A percentile compares a stretch with the other conserved stretches of the same genome.
Evolutionary conservation across 345 rosid species (phyloP).

Genomic region (Pistacia vera): DNA sequence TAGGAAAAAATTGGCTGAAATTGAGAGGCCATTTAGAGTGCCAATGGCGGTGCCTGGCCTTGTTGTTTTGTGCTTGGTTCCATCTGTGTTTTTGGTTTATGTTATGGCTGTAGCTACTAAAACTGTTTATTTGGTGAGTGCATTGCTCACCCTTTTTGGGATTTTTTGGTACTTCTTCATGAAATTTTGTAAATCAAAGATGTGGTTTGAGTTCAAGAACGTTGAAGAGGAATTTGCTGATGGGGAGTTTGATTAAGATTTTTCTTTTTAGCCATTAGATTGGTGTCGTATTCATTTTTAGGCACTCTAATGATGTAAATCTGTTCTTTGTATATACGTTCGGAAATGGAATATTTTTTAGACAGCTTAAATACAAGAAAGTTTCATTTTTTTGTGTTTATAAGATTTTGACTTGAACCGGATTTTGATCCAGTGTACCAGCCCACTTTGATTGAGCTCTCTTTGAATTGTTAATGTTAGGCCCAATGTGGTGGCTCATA

Average conservation of each 20-base stretch:
- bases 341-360: no score
- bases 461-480: no score
- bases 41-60: constrained; percentile 40
- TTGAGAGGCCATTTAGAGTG: constrained; percentile 42
- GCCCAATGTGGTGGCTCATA: neutral
- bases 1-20: constrained; percentile 34
- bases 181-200: constrained; percentile 37
- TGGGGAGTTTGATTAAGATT: constrained; percentile 3
- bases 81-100: constrained; percentile 40
- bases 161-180: constrained; percentile 37
- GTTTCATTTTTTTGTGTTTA: no score
- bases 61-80: constrained; percentile 38
- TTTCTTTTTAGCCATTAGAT: neutral
- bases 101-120: constrained; percentile 36
- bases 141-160: constrained; percentile 25
- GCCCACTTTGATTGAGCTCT: neutral
- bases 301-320: no score
- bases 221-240: constrained; percentile 1
- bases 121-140: constrained; percentile 33
- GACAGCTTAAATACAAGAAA: no score
- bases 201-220: constrained; percentile 30
- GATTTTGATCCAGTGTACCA: no score
- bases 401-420: no score
- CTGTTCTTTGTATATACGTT: no score
- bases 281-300: no score